Base-by-base conservation (phyloP, 1,284 basidiomycete genomes). In the Puccinia novopanici region DNA sequence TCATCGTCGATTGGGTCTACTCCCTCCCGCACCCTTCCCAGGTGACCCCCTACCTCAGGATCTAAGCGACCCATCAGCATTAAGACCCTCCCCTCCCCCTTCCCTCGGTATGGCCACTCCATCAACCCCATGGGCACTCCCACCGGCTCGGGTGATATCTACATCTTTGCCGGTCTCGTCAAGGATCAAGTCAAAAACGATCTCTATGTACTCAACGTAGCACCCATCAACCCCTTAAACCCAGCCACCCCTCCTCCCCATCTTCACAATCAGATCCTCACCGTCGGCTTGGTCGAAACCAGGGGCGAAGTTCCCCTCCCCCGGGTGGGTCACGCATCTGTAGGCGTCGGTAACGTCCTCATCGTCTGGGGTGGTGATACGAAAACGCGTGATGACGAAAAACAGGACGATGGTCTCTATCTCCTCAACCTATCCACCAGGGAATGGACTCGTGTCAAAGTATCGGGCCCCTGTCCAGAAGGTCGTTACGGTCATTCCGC, bases 361-460 rank as follows among this genome's bases (percentile, higher is more conserved):
- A 93, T 99, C 82, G 92, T 98, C 6, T 99, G 97, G 95, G 97
- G 97, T 81, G 97, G 97, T 48, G 97, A 99, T 86, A 99, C 96
- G 3, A 92, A 91, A 86, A 90, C 91, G 17, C 90, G 90, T 82
- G 87, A 87, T 34, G 90, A 82, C 42, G 81, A 90, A 85, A 90
- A 89, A 83, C 94, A 96, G 86, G 97, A 99, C 86, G 93, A 98
- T 85, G 92, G 91, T 0, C 88, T 99, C 65, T 99, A 98, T 88
- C 88, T 98, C n/a, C 89, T 99, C 81, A 98, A 99, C 86, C 89
- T 98, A 48, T 91, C 91, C 81, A 92, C 93, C 22, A 91, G 93
- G 83, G 97, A 98, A 86, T 99, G 96, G 96, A 97, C 94, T 34
- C 90, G 91, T 52, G 92, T 97, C 52, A 88, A 90, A 9, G 91